These are phyloP conservation scores for Angomonas deanei DNA, from an alignment of 208 protist species.

Conservation along the genomic window DNA sequence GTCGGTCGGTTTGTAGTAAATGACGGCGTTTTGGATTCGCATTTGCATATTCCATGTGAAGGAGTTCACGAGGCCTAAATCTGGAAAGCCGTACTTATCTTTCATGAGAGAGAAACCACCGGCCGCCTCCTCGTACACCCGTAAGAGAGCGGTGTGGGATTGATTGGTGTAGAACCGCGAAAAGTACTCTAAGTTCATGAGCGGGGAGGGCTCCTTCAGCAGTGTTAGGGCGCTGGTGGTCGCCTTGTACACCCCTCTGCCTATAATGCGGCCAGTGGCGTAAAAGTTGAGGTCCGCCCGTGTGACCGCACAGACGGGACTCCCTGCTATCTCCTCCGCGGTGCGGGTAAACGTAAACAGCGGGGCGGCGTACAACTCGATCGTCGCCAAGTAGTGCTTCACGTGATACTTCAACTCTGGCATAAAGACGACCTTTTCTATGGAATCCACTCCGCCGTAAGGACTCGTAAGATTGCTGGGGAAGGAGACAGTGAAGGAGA, in stretches of 20 bases:
- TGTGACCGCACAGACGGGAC: conserved; percentile 46
- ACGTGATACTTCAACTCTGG: conserved; percentile 73
- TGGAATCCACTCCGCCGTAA: conserved; percentile 20
- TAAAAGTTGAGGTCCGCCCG: conserved; percentile 60
- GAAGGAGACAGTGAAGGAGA: conserved; percentile 49
- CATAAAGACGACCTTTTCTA: conserved; percentile 57
- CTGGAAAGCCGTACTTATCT: conserved; percentile 12
- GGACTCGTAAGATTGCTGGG: conserved; percentile 35
- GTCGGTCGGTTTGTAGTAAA: conserved; percentile 55
- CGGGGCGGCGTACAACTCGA: conserved; percentile 62
- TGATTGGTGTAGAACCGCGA: conserved; percentile 37
- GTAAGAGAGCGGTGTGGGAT: conserved; percentile 48
- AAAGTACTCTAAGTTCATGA: conserved; percentile 51
- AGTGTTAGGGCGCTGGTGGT: conserved; percentile 49
- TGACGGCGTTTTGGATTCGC: conserved; percentile 39
- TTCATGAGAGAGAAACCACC: conserved; percentile 43
- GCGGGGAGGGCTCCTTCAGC: conserved; percentile 23
- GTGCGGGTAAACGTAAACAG: conserved; percentile 36
- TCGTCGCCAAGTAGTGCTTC: conserved; percentile 26
- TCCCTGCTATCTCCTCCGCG: conserved; percentile 8
- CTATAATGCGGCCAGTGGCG: conserved; percentile 37
- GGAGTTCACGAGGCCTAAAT: conserved; percentile 43
- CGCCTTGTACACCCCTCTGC: conserved; percentile 29
- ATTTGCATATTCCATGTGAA: conserved; percentile 71
- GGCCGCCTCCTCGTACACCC: conserved; percentile 20